Evolutionary conservation across 2,329 filamentous ascomycete species (phyloP), one percentile per base, ranked within the genome.

Genomic region (Aspergillus sp.): DNA sequence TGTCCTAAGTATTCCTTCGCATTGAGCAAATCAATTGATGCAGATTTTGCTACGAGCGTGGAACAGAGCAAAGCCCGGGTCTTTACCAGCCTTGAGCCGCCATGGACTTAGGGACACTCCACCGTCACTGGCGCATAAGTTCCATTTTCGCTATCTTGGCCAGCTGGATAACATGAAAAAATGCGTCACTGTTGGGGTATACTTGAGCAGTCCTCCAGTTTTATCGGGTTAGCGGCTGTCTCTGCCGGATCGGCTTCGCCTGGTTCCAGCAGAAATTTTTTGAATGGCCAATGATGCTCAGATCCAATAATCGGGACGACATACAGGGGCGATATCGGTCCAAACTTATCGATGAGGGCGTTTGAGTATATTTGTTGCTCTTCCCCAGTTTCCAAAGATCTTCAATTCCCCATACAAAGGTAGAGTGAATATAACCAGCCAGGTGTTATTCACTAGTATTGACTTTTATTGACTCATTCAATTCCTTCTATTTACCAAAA

Each of bases 321-420:
- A 31, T 48, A 23, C 25, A 53, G 60, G 47, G 55, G 69, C 70
- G 70, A 71, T 70, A 70, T 71, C 69, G 70, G 68, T 61, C 66
- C 51, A 50, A 58, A 49, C 52, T 48, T 21, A 31, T 49, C 19
- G 52, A 41, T 46, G 46, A 31, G 35, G 40, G 40, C 43, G 31
- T 37, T 12, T 17, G 48, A 54, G 51, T 53, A 57, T 57, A 53
- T 49, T 57, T 53, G 44, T n/a, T 39, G 15, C 39, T 44, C 41
- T 45, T 40, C 46, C 46, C 54, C 46, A 41, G 17, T 31, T 25
- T 7, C 14, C 31, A 17, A 41, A 21, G n/a, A 19, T n/a, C 14
- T 33, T 55, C 23, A 27, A 40, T 14, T 40, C 33, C 25, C 39
- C 14, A 15, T 15, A 23, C 17, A 46, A 45, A 45, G 15, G 23